A percentile compares a stretch with the other conserved stretches of the same genome.
phyloP scores from a whole-genome alignment of 805 yeast genomes.

The Candida suzukii region DNA sequence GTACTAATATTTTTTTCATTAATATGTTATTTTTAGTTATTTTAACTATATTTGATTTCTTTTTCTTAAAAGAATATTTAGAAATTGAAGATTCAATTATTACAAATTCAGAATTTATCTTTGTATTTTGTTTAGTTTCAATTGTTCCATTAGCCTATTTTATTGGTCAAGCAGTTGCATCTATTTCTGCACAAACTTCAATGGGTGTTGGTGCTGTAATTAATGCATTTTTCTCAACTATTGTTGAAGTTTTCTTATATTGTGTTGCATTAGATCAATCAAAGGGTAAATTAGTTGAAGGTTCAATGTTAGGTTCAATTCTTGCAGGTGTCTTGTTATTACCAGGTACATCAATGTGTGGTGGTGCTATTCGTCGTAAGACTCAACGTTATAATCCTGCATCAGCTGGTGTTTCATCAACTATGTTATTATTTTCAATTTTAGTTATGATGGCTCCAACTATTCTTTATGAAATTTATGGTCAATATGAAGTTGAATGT shows the following conservation, averaged over 20 bases:
- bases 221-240: slow-evolving; percentile 93
- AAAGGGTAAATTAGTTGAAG: slow-evolving; percentile 89
- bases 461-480: slow-evolving; percentile 81
- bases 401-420: slow-evolving; percentile 94
- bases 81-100: slow-evolving; percentile 32
- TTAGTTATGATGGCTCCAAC: slow-evolving; percentile 92
- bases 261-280: slow-evolving; percentile 84
- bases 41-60: slow-evolving; percentile 78
- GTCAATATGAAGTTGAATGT: slow-evolving; percentile 75
- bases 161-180: slow-evolving; percentile 99
- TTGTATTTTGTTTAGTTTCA: slow-evolving; percentile 70
- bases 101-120: slow-evolving; percentile 60
- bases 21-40: slow-evolving; percentile 74
- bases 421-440: slow-evolving; percentile 88
- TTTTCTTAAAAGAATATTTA: slow-evolving; percentile 42
- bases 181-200: slow-evolving; percentile 95
- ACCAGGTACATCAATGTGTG: slow-evolving; percentile 96
- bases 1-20: slow-evolving; percentile 88
- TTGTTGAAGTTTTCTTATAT: slow-evolving; percentile 88
- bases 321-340: slow-evolving; percentile 84
- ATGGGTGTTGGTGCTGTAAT: slow-evolving; percentile 99
- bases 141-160: slow-evolving; percentile 93
- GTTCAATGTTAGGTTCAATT: slow-evolving; percentile 90
- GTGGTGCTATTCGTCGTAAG: slow-evolving; percentile 88
- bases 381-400: slow-evolving; percentile 95